phyloP scores from a whole-genome alignment of 2,329 filamentous ascomycete genomes.

The Orbilia brochopaga region DNA sequence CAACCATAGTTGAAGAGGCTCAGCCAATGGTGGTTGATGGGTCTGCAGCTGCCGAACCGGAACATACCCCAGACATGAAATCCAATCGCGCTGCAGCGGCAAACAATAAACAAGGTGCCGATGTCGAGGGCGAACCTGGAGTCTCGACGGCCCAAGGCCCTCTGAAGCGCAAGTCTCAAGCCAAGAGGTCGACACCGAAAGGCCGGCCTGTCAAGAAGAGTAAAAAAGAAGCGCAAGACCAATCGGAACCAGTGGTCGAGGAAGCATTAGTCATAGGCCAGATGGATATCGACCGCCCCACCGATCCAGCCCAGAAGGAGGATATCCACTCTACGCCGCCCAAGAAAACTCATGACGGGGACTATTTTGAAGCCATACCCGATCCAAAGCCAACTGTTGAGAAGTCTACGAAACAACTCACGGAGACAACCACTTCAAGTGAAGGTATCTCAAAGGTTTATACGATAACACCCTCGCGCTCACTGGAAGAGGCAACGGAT shows the following conservation, averaged over 20 bases:
- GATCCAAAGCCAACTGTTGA: no score
- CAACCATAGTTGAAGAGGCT: not conserved
- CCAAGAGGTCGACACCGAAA: constrained; percentile 10
- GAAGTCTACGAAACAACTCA: no score
- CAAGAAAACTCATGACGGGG: no score
- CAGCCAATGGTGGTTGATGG: not conserved
- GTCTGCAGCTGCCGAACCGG: not conserved
- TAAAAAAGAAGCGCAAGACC: constrained; percentile 7
- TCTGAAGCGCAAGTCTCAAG: constrained; percentile 30
- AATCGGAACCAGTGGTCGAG: not conserved
- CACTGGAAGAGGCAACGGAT: not conserved
- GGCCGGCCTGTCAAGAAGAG: constrained; percentile 13
- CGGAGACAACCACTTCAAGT: not conserved
- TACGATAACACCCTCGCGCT: not conserved
- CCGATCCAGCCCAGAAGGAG: not conserved
- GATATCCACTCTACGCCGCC: no score
- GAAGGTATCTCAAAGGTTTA: not conserved
- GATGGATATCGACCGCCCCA: constrained; percentile 10
- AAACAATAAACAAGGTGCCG: constrained; percentile 21
- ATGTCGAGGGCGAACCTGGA: constrained; percentile 1
- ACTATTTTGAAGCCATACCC: no score
- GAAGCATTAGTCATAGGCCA: not conserved
- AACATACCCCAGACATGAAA: constrained; percentile 1
- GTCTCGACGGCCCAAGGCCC: not conserved
- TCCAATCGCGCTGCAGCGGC: constrained; percentile 12